Percentiles rank a stretch among this genome's conserved stretches.
These are phyloP conservation scores for Xylaria arbuscula DNA, from an alignment of 2,329 filamentous ascomycete genomes.

Conservation along the genomic window DNA sequence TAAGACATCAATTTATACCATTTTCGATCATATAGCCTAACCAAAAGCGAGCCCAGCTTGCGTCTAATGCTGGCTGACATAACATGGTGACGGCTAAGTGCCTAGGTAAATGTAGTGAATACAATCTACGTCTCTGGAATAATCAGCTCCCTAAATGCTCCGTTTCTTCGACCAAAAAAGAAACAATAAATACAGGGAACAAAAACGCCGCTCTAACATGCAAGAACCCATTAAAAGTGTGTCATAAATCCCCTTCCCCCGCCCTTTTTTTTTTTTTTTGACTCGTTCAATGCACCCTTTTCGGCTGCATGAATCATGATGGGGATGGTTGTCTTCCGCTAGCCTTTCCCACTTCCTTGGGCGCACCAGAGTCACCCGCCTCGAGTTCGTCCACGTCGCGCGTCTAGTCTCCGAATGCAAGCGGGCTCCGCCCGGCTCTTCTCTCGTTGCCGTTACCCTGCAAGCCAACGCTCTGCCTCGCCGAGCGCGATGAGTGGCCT, in stretches of 20 bases:
- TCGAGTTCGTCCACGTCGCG: conserved; percentile 12
- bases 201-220: conserved; percentile 39
- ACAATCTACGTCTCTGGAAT: conserved; percentile 18
- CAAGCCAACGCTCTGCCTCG: conserved; percentile 40
- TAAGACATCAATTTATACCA: not conserved
- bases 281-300: not conserved
- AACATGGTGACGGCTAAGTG: conserved; percentile 7
- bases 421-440: conserved; percentile 53
- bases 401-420: conserved; percentile 44
- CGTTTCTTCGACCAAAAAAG: conserved; percentile 13
- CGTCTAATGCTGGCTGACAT: conserved; percentile 16
- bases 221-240: conserved; percentile 24
- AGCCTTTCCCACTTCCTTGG: conserved; percentile 2
- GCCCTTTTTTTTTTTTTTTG: no score
- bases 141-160: conserved; percentile 31
- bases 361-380: conserved; percentile 1
- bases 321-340: not conserved
- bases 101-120: conserved; percentile 19
- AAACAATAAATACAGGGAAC: not conserved
- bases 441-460: conserved; percentile 44
- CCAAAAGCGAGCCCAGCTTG: conserved; percentile 10
- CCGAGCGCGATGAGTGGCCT: conserved; percentile 33
- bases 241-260: conserved; percentile 25
- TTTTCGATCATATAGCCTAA: conserved; percentile 1
- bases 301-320: not conserved